These are phyloP conservation scores for Triticum monococcum DNA, from an alignment of 176 grass and related monocot species.

Conservation along the genomic window DNA sequence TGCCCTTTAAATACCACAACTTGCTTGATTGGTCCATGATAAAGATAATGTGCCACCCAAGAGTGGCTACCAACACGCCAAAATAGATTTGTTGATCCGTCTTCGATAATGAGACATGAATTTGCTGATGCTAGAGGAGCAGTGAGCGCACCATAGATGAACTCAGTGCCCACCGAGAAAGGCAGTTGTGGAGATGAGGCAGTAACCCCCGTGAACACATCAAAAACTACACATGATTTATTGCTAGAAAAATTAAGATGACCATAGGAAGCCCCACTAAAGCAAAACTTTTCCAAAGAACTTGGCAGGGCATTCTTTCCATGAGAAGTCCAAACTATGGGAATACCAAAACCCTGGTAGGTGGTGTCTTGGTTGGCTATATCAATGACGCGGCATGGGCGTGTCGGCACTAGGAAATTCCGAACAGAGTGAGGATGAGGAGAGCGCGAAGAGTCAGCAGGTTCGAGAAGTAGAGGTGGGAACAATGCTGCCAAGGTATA, in stretches of 20 bases:
- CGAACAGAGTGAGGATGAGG: not conserved
- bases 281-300: not conserved
- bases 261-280: conserved; percentile 39
- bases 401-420: not conserved
- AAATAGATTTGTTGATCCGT: not conserved
- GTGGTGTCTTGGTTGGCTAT: not conserved
- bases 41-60: not conserved
- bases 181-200: not conserved
- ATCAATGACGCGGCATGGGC: conserved; percentile 17
- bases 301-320: not conserved
- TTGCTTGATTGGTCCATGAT: not conserved
- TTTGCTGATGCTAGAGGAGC: not conserved
- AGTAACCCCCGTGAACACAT: not conserved
- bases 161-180: not conserved
- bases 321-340: not conserved
- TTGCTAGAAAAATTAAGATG: conserved; percentile 32
- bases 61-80: not conserved
- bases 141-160: not conserved
- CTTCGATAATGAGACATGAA: not conserved
- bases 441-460: not conserved
- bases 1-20: not conserved
- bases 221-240: not conserved
- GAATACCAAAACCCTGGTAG: not conserved
- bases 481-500: not conserved
- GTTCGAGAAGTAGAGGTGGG: conserved; percentile 36